Base-by-base conservation (phyloP, 2,329 filamentous ascomycete species). In the Elsinoe batatas region DNA sequence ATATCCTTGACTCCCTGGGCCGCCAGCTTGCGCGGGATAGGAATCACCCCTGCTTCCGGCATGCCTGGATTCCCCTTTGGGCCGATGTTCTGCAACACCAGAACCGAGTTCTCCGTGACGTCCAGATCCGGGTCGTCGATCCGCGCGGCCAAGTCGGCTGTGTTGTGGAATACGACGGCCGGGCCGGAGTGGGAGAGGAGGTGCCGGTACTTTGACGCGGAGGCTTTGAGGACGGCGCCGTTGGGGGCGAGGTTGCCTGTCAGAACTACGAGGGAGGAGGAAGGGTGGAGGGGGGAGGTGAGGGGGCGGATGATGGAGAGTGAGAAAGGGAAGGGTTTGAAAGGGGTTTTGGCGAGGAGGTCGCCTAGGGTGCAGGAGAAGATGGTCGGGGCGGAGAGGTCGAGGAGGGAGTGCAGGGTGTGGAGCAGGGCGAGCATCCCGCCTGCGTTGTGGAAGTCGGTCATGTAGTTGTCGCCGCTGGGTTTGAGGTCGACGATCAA, bases 361-460 rank as follows among this genome's bases (percentile, higher is more conserved):
- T 76, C 68, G 2, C 75, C 74, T 1, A 79, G 57, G 1, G 74
- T 77, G 59, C 75, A 68, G 1, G 75, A 75, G 0, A 69, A 72
- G 51, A 76, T 72, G 0, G 75, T 77, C 63, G 64, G 65, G 3
- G 74, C 76, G 12, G 71, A 66, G 7, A 76, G 68, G 58, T 75
- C 68, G 8, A 79, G 65, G 3, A 78, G 64, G 5, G 75, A 74
- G 5, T 69, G 68, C 4, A 79, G 64, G 0, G 69, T 71, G 55
- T 76, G 73, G 18, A 78, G 59, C 5, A 79, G 61, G 3, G 72
- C 72, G 22, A 74, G 61, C 75, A 78, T 77, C 3, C 76, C 76
- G 1, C 76, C 76, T 0, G 75, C 74, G 57, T 77, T 76, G 59
- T 78, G 76, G 56, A 78, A 78, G 59, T 79, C 76, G n/a, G 69